Conservation (phyloP, 768 basidiomycete genomes). For the Holtermanniella nyarrowii region DNA sequence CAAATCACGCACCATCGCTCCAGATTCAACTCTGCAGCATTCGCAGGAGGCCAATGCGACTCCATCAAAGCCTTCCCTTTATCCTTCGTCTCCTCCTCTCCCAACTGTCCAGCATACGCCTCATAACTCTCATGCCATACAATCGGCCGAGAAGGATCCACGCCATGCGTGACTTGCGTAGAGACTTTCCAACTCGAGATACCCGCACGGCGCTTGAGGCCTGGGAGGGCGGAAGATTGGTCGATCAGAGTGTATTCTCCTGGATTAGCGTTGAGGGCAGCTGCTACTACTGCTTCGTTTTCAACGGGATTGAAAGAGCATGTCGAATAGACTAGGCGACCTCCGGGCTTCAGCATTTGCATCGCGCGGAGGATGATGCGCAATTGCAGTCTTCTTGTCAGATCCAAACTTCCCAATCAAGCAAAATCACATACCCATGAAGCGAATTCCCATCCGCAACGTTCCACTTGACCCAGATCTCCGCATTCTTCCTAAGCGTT, state of each 20-base stretch:
- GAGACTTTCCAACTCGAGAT: slow-evolving; percentile 68
- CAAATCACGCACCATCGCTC: slow-evolving; percentile 55
- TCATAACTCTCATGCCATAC: slow-evolving; percentile 46
- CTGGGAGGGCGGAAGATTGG: slow-evolving; percentile 59
- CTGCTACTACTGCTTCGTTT: slow-evolving; percentile 89
- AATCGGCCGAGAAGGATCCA: slow-evolving; percentile 4
- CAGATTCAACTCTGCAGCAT: slow-evolving; percentile 54
- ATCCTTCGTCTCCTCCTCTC: slow-evolving; percentile 53
- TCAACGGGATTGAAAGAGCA: slow-evolving; percentile 95
- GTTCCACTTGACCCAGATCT: slow-evolving; percentile 89
- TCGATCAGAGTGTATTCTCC: slow-evolving; percentile 67
- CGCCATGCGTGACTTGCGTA: slow-evolving; percentile 17
- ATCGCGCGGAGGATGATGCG: slow-evolving; percentile 88
- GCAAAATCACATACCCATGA: slow-evolving; percentile 47
- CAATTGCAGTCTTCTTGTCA: slow-evolving; percentile 60
- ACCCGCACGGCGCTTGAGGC: slow-evolving; percentile 66
- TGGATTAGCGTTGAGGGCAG: slow-evolving; percentile 60
- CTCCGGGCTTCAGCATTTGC: slow-evolving; percentile 73
- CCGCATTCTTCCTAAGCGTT: slow-evolving; percentile 84
- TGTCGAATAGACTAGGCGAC: slow-evolving; percentile 92
- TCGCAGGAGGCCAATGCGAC: slow-evolving; percentile 69
- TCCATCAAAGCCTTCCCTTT: slow-evolving; percentile 33
- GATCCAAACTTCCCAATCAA: not conserved
- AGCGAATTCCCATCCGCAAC: slow-evolving; percentile 81
- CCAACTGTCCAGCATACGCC: slow-evolving; percentile 48